Base-by-base conservation (phyloP, 225 moss, liverwort and hornwort genomes). In the Antitrichia curtipendula region DNA sequence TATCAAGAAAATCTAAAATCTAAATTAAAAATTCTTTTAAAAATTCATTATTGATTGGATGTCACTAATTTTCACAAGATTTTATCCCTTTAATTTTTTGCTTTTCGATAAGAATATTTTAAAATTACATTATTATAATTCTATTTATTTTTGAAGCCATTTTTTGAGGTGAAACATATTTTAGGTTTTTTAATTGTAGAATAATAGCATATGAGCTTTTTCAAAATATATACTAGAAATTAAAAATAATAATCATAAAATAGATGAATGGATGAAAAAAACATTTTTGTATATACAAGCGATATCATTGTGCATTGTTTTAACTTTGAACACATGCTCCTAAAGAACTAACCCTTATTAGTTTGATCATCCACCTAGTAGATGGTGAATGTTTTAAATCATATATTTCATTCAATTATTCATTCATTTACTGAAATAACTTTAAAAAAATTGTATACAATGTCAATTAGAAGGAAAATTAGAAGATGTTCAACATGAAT, bases 21-120 rank as follows among this genome's bases (percentile, higher is more conserved):
- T 2, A 70, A 69, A 69, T 23, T 7, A 3, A 0, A n/a, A 12
- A 21, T 11, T 25, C 0, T 5, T 13, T 25, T 25, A 25, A 6
- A 14, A 13, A 22, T 24, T 41, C 15, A 25, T 70, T 69, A 4
- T 70, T 41, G 5, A 25, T 41, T 40, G 3, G 13, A 69, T 70
- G 8, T 41, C 41, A 41, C 3, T 15, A 15, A 24, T 70, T 25
- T 15, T 41, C 4, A 24, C 24, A 13, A 24, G 8, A 40, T 38
- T 14, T 13, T 69, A 0, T 25, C 14, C 5, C 15, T 70, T 25
- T 15, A 24, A 25, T 5, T 70, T 5, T 70, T 40, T 2, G 22
- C 24, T 41, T 13, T 9, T 24, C 27, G 16, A 70, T n/a, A 66
- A 20, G 2, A n/a, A 21, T 21, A 65, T 69, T 69, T 24, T 3